Evolutionary conservation across 2,329 filamentous ascomycete species (phyloP), one percentile per base, ranked within the genome.

Genomic region (Sporothrix luriei): DNA sequence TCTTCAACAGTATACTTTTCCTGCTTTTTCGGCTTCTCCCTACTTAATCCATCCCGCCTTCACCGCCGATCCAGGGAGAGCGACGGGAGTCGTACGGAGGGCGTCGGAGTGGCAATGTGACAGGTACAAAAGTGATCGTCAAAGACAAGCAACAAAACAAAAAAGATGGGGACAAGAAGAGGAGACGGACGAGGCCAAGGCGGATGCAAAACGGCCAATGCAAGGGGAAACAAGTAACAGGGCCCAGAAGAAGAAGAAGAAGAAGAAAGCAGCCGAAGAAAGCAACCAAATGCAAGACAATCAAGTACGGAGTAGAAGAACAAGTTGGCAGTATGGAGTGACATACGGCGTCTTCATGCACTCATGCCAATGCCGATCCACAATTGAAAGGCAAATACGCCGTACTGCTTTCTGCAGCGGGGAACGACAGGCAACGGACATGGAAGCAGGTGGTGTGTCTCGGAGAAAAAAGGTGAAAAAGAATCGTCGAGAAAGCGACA

Each of bases 51-150:
- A 19, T 40, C 52, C 24, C 62, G 21, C 49, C 64, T 66, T 66
- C 64, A 66, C 64, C 64, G 64, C 64, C 49, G 62, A 65, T 65
- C 62, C 48, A 66, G 48, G 64, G 46, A 52, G 48, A 65, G 59
- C 24, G 40, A 26, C 61, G 26, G 61, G 29, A 6, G 40, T 43
- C 9, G 40, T 13, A 43, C 14, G 14, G 14, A 43, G 33, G 26
- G 21, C 11, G 49, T 16, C 48, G 49, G 64, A n/a, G 51, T 29
- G 33, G 51, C 49, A 67, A 57, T 67, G 64, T 66, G 65, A 67
- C 65, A 57, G 21, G 65, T 55, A 55, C 46, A 24, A 66, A 66
- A 54, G 6, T 26, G 64, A 46, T 33, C 16, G 33, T 43, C 16
- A 3, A 19, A 33, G 40, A 46, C 19, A 13, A 46, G 57, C 26